These are phyloP conservation scores for Pseudomassariella vexata DNA, from an alignment of 2,329 filamentous ascomycete genomes.

Conservation along the genomic window DNA sequence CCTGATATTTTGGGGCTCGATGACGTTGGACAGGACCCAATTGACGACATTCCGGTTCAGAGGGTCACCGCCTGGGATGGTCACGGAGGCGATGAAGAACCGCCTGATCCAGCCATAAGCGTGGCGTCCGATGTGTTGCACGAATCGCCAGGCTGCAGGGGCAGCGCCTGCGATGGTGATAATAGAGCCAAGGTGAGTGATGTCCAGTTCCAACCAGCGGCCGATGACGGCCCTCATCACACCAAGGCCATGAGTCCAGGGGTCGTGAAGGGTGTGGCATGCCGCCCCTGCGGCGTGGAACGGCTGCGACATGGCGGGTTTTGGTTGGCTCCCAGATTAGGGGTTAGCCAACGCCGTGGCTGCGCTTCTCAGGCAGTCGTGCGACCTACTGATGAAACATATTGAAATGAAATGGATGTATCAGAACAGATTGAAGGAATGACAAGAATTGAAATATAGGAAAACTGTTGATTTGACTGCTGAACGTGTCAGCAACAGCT, in stretches of 20 bases:
- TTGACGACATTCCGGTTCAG: constrained; percentile 38
- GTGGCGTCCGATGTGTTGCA: constrained; percentile 29
- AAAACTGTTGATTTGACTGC: too few relatives aligned
- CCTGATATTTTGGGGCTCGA: constrained; percentile 30
- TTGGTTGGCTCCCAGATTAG: neutral
- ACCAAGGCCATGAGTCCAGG: constrained; percentile 25
- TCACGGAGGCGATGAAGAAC: constrained; percentile 38
- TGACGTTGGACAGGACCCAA: constrained; percentile 35
- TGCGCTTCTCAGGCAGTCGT: too few relatives aligned
- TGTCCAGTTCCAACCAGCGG: constrained; percentile 38
- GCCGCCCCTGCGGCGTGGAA: constrained; percentile 10
- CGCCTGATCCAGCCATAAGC: constrained; percentile 32
- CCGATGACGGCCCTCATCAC: constrained; percentile 30
- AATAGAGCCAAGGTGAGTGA: constrained; percentile 38
- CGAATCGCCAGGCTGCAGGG: constrained; percentile 32
- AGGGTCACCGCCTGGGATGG: constrained; percentile 36
- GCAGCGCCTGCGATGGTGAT: constrained; percentile 37
- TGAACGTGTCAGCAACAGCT: too few relatives aligned
- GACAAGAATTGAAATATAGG: too few relatives aligned
- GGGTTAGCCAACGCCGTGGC: too few relatives aligned
- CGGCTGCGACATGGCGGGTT: constrained; percentile 6
- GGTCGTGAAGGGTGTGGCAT: constrained; percentile 16
- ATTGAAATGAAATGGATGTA: too few relatives aligned
- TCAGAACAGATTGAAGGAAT: too few relatives aligned
- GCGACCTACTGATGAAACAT: too few relatives aligned